Evolutionary conservation across 148 eudicot species (phyloP).

Genomic region (Fagopyrum tataricum): DNA sequence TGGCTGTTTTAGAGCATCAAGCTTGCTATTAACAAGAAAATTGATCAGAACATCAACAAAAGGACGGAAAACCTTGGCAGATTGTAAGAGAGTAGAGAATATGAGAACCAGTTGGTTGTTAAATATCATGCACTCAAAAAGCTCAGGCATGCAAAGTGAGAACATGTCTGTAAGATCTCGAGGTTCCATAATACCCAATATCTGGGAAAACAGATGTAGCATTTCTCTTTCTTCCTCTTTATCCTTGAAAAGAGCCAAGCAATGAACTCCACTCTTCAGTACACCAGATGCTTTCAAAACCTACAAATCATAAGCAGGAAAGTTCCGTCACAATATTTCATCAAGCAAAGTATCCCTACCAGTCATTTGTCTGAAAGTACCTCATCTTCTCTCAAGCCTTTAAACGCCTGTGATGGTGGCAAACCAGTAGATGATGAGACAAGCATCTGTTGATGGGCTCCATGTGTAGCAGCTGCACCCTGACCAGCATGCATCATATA

Average conservation of each 20-base stretch:
- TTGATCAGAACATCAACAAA: conserved; percentile 89
- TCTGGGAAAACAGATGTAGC: conserved; percentile 82
- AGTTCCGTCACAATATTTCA: not conserved
- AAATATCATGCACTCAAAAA: conserved; percentile 94
- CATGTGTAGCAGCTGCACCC: conserved; percentile 74
- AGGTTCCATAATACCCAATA: conserved; percentile 88
- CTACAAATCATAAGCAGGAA: conserved; percentile 25
- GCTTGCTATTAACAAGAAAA: conserved; percentile 89
- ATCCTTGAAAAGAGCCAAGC: conserved; percentile 83
- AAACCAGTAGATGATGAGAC: conserved; percentile 53
- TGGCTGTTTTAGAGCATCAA: conserved; percentile 87
- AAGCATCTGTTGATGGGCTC: conserved; percentile 69
- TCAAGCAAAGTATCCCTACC: not conserved
- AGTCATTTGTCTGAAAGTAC: conserved; percentile 23
- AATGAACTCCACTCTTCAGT: conserved; percentile 93
- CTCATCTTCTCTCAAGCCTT: conserved; percentile 99
- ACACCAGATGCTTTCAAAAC: conserved; percentile 97
- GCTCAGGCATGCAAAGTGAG: conserved; percentile 95
- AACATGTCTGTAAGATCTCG: conserved; percentile 98
- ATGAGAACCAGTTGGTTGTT: conserved; percentile 81
- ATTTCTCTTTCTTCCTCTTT: conserved; percentile 94
- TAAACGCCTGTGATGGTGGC: conserved; percentile 49
- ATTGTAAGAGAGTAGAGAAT: conserved; percentile 69
- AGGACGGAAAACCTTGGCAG: conserved; percentile 72
- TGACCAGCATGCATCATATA: conserved; percentile 24